These are phyloP conservation scores for Cercospora sojina DNA, from an alignment of 2,329 filamentous ascomycete genomes.

Conservation along the genomic window DNA sequence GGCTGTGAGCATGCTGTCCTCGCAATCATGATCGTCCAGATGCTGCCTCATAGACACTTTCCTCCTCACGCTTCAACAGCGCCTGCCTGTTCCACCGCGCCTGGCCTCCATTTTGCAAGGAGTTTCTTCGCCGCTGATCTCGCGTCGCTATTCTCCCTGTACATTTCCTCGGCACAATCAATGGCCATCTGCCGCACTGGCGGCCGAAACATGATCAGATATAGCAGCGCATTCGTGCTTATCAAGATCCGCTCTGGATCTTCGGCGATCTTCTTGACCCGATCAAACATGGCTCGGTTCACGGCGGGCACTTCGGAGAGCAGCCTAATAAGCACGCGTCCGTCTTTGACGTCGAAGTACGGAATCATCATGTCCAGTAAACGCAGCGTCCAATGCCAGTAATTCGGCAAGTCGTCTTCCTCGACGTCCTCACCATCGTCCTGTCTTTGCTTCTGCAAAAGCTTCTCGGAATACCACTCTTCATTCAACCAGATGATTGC, in stretches of 20 bases:
- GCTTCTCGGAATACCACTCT: slow-evolving; percentile 92
- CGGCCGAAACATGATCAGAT: slow-evolving; percentile 59
- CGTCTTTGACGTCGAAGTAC: slow-evolving; percentile 88
- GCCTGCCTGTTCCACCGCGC: slow-evolving; percentile 39
- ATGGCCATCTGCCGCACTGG: slow-evolving; percentile 58
- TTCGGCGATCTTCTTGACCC: slow-evolving; percentile 64
- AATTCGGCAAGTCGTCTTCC: slow-evolving; percentile 29
- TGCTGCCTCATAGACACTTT: not conserved
- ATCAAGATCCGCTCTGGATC: slow-evolving; percentile 64
- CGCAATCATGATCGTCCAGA: not conserved
- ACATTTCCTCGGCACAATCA: slow-evolving; percentile 60
- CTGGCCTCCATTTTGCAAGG: slow-evolving; percentile 56
- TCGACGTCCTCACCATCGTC: slow-evolving; percentile 17
- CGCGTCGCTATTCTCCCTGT: slow-evolving; percentile 52
- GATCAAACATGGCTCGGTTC: slow-evolving; percentile 66
- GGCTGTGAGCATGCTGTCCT: not conserved
- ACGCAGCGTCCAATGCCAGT: slow-evolving; percentile 36
- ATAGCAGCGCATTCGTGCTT: slow-evolving; percentile 58
- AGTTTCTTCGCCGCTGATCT: slow-evolving; percentile 53
- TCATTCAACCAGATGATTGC: slow-evolving; percentile 94
- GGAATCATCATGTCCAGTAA: slow-evolving; percentile 85
- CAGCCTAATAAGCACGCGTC: slow-evolving; percentile 78
- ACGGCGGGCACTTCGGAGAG: slow-evolving; percentile 87
- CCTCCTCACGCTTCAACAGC: not conserved
- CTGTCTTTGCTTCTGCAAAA: slow-evolving; percentile 48